Base-by-base conservation (phyloP, 2,329 filamentous ascomycete genomes). In the Berkeleyomyces basicola region DNA sequence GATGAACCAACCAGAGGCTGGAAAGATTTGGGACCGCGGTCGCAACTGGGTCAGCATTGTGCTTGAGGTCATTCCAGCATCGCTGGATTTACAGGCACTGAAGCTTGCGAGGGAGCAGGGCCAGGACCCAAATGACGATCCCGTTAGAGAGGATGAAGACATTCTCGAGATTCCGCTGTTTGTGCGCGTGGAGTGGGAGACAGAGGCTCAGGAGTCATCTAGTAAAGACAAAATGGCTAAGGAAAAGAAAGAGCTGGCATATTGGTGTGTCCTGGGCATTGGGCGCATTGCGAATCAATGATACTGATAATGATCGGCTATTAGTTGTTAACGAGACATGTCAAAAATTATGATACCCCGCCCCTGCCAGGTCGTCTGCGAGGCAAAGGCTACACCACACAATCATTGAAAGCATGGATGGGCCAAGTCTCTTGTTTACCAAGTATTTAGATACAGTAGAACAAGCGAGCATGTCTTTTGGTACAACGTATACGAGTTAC, bases 1-100 rank as follows among this genome's bases (percentile, higher is more conserved):
- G 33, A 61, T 61, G 37, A 53, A 60, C 7, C 59, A 59, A 36
- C 82, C 88, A 14, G 90, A 95, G 72, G 88, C 88, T 0, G 93
- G 92, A 61, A 97, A 97, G 74, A 85, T 97, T n/a, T 99, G 90
- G 88, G 91, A 96, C 66, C 82, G 86, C 61, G 92, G 91, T 0
- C 80, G 91, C 43, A 99, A 97, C 72, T 96, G 91, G 88, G 93
- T 93, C 14, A 93, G 86, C 67, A 89, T 99, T 9, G 88, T 96
- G 23, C 78, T 99, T 36, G 93, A 99, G 72, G 86, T 99, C 11
- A 82, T 96, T 0, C 82, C 91, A 1, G 77, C 82, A 0, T 79
- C 77, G 53, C 71, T 84, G 31, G 71, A 72, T 44, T 67, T 75
- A 1, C 75, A 77, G 40, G 68, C 71, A 42, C 70, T 73, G 43